A percentile compares a stretch with the other conserved stretches of the same genome.
Conservation (phyloP, 1,284 basidiomycete genomes). For the Rhodofomes roseus region DNA sequence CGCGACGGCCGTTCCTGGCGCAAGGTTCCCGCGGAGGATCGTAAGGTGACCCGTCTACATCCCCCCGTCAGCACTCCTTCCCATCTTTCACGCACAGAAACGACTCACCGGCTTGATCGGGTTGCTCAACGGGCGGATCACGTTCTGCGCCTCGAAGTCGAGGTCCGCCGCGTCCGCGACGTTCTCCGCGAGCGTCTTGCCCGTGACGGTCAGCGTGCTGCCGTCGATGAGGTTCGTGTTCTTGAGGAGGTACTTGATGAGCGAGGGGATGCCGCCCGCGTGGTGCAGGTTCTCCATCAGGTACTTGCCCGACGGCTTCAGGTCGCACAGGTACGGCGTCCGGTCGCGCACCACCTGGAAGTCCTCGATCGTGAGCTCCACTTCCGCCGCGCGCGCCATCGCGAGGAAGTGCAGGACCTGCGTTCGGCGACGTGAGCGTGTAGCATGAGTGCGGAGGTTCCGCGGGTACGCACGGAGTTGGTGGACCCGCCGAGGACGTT, state of each 20-base stretch:
- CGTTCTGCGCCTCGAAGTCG: constrained; percentile 77
- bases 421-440: not conserved
- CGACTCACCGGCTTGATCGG: constrained; percentile 71
- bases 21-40: constrained; percentile 88
- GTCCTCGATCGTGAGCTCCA: constrained; percentile 89
- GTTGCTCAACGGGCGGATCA: constrained; percentile 75
- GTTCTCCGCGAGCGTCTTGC: constrained; percentile 92
- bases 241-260: constrained; percentile 85
- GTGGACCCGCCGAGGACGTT: constrained; percentile 90
- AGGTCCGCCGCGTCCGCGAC: constrained; percentile 78
- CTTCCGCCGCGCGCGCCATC: constrained; percentile 88
- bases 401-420: constrained; percentile 91
- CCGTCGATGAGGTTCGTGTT: constrained; percentile 89
- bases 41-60: constrained; percentile 82
- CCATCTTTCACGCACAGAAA: not conserved
- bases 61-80: not conserved
- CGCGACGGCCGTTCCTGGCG: constrained; percentile 89
- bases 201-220: constrained; percentile 88
- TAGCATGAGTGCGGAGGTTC: not conserved
- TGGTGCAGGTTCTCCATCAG: constrained; percentile 96
- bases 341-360: constrained; percentile 86
- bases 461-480: constrained; percentile 63
- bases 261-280: constrained; percentile 84
- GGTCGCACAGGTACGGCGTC: constrained; percentile 92
- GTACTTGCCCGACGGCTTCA: constrained; percentile 94